A percentile compares a stretch with the other conserved stretches of the same genome.
Evolutionary conservation across 495 filamentous ascomycete species (phyloP).

Genomic region (Penicillium paxilli): DNA sequence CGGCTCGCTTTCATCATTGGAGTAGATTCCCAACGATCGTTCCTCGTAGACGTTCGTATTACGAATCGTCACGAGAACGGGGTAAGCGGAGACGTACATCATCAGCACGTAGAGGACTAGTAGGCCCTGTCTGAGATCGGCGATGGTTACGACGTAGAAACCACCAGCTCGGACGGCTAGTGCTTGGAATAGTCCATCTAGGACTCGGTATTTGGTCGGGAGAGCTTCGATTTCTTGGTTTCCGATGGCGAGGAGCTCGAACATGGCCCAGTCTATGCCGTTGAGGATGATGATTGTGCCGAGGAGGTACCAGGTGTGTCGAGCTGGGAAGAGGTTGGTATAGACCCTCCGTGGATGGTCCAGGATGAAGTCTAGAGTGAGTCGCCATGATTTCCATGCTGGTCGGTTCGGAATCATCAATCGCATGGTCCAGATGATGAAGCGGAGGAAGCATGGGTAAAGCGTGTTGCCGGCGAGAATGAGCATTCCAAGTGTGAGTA

Average conservation of each 20-base stretch:
- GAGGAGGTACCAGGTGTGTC: conserved; percentile 79
- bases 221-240: conserved; percentile 62
- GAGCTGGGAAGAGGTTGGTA: conserved; percentile 77
- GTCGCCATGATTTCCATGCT: conserved; percentile 49
- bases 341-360: conserved; percentile 74
- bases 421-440: conserved; percentile 69
- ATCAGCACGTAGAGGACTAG: conserved; percentile 86
- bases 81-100: conserved; percentile 79
- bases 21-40: conserved; percentile 66
- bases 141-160: conserved; percentile 78
- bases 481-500: conserved; percentile 73
- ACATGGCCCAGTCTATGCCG: conserved; percentile 77
- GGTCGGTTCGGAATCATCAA: conserved; percentile 43
- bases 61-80: conserved; percentile 58
- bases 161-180: conserved; percentile 79
- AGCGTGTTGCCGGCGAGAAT: conserved; percentile 85
- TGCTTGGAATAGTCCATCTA: conserved; percentile 85
- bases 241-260: conserved; percentile 76
- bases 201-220: conserved; percentile 57
- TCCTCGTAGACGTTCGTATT: conserved; percentile 80
- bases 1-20: conserved; percentile 34
- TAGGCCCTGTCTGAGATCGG: conserved; percentile 67
- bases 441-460: conserved; percentile 75
- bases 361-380: conserved; percentile 78
- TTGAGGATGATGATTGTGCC: conserved; percentile 73